Evolutionary conservation across 2,329 filamentous ascomycete species (phyloP), one percentile per base, ranked within the genome.

Genomic region (Chlorencoelia australis): DNA sequence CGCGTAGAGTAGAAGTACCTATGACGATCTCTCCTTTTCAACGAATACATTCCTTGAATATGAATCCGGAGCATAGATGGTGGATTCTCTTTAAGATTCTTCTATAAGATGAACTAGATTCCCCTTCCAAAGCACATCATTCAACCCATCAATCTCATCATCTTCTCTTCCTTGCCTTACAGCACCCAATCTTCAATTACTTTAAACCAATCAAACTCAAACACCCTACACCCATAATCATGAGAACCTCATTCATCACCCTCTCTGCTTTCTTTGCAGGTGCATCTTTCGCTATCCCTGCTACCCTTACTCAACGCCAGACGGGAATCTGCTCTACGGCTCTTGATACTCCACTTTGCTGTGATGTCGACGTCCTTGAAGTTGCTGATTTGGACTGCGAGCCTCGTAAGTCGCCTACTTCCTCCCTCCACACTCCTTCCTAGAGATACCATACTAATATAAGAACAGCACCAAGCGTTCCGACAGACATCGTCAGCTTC

Each of bases 351-450:
- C 50, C 68, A 3, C 65, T 70, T 45, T 80, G 75, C 64, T 80
- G 75, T 53, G 69, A 73, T 10, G 75, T 73, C 16, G 70, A 79
- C 45, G 65, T 79, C 21, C 66, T 79, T 25, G 67, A 70, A 41
- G 43, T 77, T 40, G 71, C 67, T 3, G 60, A 73, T 53, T 60
- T 77, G 16, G 61, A 79, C 61, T 80, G 75, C 55, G 58, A 50
- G 13, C 53, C 59, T 40, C 71, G 72, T 74, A 60, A 48, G 69
- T 61, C 16, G 5, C 2, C 24, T 7, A 14, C 14, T 21, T 8
- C 7, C n/a, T 13, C 1, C 11, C 6, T 7, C n/a, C 30, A 5
- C 7, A 5, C 11, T 8, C 7, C n/a, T 13, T 1, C 11, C 6
- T 7, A 11, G 30, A 5, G 7, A 5, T 9, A 30, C 1, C 7